Evolutionary conservation across 345 rosid genomes (phyloP).

Genomic region (Salix purpurea): DNA sequence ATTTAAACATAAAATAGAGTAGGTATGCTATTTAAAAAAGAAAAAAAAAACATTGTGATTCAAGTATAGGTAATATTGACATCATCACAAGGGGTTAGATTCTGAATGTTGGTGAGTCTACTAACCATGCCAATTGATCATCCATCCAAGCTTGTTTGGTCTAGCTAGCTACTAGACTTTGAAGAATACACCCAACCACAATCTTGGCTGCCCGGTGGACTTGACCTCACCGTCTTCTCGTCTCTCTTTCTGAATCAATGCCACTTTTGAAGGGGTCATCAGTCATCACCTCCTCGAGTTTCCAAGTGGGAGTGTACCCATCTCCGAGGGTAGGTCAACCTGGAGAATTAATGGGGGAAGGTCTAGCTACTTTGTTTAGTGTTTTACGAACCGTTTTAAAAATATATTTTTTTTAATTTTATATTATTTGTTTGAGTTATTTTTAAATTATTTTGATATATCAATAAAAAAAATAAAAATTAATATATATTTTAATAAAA

Average conservation of each 20-base stretch:
- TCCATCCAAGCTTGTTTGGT: background rate
- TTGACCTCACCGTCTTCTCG: background rate
- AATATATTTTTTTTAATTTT: too few species aligned
- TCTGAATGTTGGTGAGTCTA: background rate
- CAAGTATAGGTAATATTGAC: slow-evolving; percentile 4
- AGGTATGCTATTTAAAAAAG: too few species aligned
- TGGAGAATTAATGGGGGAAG: background rate
- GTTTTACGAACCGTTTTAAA: too few species aligned
- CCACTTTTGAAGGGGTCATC: slow-evolving; percentile 3
- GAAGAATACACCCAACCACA: background rate
- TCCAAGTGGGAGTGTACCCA: background rate
- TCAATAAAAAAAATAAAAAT: too few species aligned
- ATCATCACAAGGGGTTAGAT: background rate
- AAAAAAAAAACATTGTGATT: background rate
- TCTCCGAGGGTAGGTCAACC: background rate
- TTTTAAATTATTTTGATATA: too few species aligned
- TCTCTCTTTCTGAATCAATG: background rate
- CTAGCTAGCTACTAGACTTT: background rate
- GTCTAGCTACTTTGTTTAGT: background rate
- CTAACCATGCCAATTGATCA: background rate
- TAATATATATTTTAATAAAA: too few species aligned
- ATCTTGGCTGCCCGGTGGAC: background rate
- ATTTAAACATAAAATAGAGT: too few species aligned
- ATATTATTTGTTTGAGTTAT: too few species aligned
- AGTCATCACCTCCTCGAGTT: background rate